phyloP scores from a whole-genome alignment of 2,329 filamentous ascomycete species.

The Colletotrichum godetiae region DNA sequence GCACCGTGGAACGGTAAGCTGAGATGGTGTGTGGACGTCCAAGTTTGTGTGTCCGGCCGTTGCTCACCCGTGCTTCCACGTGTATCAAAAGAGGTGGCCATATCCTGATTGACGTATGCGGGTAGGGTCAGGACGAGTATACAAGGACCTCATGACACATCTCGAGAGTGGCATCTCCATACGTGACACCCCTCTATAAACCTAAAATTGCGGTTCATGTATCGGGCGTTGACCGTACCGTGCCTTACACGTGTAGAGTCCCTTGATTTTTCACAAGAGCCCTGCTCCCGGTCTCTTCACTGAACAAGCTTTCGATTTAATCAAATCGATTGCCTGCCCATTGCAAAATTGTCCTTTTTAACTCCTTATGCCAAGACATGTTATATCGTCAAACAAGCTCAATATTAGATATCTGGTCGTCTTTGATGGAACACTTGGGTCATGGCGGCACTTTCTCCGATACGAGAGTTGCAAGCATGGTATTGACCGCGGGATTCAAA shows the following conservation, averaged over 20 bases:
- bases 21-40: constrained; percentile 16
- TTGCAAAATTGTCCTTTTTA: neutral
- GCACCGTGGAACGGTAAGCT: neutral
- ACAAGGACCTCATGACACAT: constrained; percentile 25
- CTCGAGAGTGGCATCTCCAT: constrained; percentile 22
- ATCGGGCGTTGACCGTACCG: constrained; percentile 26
- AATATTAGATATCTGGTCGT: neutral
- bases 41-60: constrained; percentile 11
- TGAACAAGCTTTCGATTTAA: constrained; percentile 31
- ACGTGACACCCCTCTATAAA: constrained; percentile 30
- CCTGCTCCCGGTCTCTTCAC: constrained; percentile 15
- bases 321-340: constrained; percentile 27
- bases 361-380: constrained; percentile 7
- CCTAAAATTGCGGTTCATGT: constrained; percentile 31
- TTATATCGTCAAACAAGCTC: neutral
- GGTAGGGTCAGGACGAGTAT: constrained; percentile 20
- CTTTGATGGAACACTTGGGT: neutral
- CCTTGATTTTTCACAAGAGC: constrained; percentile 13
- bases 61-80: constrained; percentile 32
- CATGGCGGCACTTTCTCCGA: neutral
- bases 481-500: neutral
- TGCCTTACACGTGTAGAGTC: constrained; percentile 4
- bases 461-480: neutral
- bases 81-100: constrained; percentile 19
- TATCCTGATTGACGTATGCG: constrained; percentile 32